Evolutionary conservation across 1,284 basidiomycete genomes (phyloP).

Genomic region (Vanrija humicola): DNA sequence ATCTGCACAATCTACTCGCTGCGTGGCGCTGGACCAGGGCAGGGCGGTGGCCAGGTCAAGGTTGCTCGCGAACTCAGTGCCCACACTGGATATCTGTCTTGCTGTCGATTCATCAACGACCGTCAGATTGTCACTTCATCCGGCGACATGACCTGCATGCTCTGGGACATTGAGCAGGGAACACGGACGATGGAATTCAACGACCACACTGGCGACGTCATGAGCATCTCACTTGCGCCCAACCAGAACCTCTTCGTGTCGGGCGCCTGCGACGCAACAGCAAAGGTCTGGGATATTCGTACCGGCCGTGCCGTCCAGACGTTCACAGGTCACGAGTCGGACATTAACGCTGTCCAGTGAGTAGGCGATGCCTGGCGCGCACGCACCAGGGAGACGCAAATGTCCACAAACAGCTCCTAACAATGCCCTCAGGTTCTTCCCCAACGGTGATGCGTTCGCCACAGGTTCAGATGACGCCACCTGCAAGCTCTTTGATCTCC

Average conservation of each 20-base stretch:
- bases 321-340: slow-evolving; percentile 96
- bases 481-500: slow-evolving; percentile 94
- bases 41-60: slow-evolving; percentile 50
- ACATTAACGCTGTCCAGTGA: slow-evolving; percentile 97
- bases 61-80: slow-evolving; percentile 81
- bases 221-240: slow-evolving; percentile 93
- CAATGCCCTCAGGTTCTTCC: slow-evolving; percentile 75
- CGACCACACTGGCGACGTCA: slow-evolving; percentile 98
- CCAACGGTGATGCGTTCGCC: slow-evolving; percentile 96
- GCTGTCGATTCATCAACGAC: slow-evolving; percentile 98
- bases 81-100: slow-evolving; percentile 94
- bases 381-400: neutral
- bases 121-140: slow-evolving; percentile 95
- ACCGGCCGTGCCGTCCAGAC: slow-evolving; percentile 96
- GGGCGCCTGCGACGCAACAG: slow-evolving; percentile 95
- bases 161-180: slow-evolving; percentile 98
- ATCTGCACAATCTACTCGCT: slow-evolving; percentile 95
- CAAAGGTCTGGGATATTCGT: slow-evolving; percentile 98
- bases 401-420: neutral
- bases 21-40: slow-evolving; percentile 51
- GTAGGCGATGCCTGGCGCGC: slow-evolving; percentile 42
- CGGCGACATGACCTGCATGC: slow-evolving; percentile 99
- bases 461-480: slow-evolving; percentile 99
- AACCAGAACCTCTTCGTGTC: slow-evolving; percentile 95
- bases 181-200: slow-evolving; percentile 94